Evolutionary conservation across 768 basidiomycete genomes (phyloP).

Genomic region (Pholiota conissans): DNA sequence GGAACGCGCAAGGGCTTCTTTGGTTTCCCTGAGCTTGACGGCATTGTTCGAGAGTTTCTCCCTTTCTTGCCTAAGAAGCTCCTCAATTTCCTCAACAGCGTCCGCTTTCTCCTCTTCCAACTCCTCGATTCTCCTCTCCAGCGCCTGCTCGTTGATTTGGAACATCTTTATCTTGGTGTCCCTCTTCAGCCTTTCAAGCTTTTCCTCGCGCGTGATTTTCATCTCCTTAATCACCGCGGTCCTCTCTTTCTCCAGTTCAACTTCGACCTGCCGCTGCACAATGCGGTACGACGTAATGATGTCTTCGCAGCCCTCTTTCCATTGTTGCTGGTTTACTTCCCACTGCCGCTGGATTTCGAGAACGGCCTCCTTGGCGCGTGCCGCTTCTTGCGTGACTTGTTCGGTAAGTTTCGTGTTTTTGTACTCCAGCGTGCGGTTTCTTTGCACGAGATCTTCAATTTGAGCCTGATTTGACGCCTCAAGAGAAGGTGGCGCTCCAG

Average conservation of each 20-base stretch:
- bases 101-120: conserved; percentile 46
- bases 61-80: conserved; percentile 47
- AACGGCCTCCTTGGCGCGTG: conserved; percentile 41
- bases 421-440: conserved; percentile 64
- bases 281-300: conserved; percentile 65
- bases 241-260: conserved; percentile 56
- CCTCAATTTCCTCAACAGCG: conserved; percentile 39
- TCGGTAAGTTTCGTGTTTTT: conserved; percentile 54
- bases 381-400: conserved; percentile 43
- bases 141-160: conserved; percentile 58
- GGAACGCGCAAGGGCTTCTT: conserved; percentile 36
- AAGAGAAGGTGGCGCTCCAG: conserved; percentile 40
- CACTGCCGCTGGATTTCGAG: conserved; percentile 46
- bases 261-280: conserved; percentile 56
- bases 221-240: conserved; percentile 51
- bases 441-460: conserved; percentile 72
- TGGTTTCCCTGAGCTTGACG: conserved; percentile 38
- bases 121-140: conserved; percentile 52
- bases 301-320: conserved; percentile 63
- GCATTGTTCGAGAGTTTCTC: conserved; percentile 32
- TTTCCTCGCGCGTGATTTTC: conserved; percentile 56
- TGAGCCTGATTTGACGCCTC: conserved; percentile 64
- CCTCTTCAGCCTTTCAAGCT: conserved; percentile 56
- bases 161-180: conserved; percentile 72
- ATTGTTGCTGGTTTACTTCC: conserved; percentile 53